Evolutionary conservation across 441 rosid species (phyloP).

Genomic region (Capsella rubella): DNA sequence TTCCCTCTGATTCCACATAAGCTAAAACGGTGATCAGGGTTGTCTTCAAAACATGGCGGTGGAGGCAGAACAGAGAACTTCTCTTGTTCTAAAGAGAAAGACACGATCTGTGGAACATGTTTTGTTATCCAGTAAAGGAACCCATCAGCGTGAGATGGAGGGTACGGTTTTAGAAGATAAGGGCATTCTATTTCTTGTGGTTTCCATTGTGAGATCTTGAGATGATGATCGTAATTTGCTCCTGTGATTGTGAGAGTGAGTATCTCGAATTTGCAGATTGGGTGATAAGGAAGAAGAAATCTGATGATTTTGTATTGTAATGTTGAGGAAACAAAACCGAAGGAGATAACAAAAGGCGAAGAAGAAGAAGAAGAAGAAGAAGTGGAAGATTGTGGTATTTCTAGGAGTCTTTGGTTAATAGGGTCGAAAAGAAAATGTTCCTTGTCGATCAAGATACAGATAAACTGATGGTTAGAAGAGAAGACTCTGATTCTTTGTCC

Average conservation of each 20-base stretch:
- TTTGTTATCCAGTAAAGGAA: constrained; percentile 38
- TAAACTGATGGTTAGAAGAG: constrained; percentile 35
- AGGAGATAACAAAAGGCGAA: constrained; percentile 17
- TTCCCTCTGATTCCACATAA: constrained; percentile 38
- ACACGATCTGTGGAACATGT: constrained; percentile 35
- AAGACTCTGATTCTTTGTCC: constrained; percentile 33
- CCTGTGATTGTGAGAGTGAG: constrained; percentile 24
- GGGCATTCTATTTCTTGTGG: constrained; percentile 29
- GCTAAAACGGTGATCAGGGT: constrained; percentile 25
- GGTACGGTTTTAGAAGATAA: constrained; percentile 31
- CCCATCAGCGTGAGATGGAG: constrained; percentile 37
- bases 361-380: background rate
- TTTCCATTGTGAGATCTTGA: constrained; percentile 38
- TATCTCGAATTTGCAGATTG: constrained; percentile 36
- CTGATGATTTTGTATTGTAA: constrained; percentile 37
- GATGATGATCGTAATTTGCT: constrained; percentile 1
- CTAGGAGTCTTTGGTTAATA: constrained; percentile 27
- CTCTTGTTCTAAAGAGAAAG: constrained; percentile 41
- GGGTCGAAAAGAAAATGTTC: constrained; percentile 38
- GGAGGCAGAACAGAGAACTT: constrained; percentile 37
- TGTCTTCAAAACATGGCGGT: constrained; percentile 38
- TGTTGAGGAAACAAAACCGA: constrained; percentile 34
- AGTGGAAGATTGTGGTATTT: constrained; percentile 15
- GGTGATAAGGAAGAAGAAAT: constrained; percentile 21
- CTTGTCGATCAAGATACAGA: constrained; percentile 22